Evolutionary conservation across 805 yeast genomes (phyloP), one percentile per base, ranked within the genome.

Genomic region (Cyberlindnera misumaiensis): DNA sequence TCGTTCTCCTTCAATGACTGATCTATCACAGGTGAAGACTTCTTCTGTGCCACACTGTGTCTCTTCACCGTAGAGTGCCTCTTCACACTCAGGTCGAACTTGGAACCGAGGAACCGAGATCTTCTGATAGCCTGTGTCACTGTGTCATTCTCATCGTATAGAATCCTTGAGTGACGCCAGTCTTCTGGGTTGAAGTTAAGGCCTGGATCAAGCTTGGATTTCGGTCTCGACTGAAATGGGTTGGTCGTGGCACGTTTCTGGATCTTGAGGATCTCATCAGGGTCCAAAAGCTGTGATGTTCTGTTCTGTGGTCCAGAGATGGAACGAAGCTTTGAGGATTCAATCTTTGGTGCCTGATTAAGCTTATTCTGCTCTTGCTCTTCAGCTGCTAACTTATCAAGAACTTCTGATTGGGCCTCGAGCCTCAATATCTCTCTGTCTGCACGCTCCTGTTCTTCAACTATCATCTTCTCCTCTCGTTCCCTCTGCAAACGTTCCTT

Each of bases 181-280:
- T 50, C 47, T n/a, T 42, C 42, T 4, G 44, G 44, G 28, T 46
- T 43, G 34, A 48, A 56, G 40, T 57, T 49, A 32, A 67, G 51
- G 36, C 72, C 72, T 7, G 72, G 72, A 47, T 67, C 72, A 28
- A 67, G 43, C 46, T 62, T 60, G 5, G 71, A 66, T 30, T 61
- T 59, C n/a, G 72, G 72, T 52, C 70, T 60, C 5, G 67, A 52
- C 18, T 32, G 61, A 27, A 61, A 47, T 5, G 71, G 67, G 42
- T 55, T 51, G 9, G 59, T 50, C 3, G 59, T 56, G 7, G 65
- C 62, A 42, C 71, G 58, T 39, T 60, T 61, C 32, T 64, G 62
- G 14, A 60, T 44, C 27, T 53, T 54, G 10, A 48, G 48, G 22
- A 55, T 51, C 34, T 58, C 62, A 12, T 45, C 47, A 25, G 53